Evolutionary conservation across 2,329 filamentous ascomycete species (phyloP).

Genomic region (Epichloe bromicola): DNA sequence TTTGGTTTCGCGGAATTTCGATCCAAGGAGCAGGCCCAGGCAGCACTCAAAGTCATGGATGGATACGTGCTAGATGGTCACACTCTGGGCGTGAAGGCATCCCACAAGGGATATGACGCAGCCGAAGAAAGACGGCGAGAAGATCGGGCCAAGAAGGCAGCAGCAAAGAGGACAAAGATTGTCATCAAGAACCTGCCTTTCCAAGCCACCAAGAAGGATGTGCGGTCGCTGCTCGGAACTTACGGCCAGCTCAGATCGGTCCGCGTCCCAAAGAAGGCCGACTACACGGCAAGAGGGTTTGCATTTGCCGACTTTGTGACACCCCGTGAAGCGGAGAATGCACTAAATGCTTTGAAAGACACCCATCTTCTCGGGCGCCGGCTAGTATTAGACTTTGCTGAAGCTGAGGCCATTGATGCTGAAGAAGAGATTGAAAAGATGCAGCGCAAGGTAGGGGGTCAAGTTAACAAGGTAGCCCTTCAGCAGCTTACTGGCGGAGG

Average conservation of each 20-base stretch:
- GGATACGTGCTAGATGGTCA: conserved; percentile 79
- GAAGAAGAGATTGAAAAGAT: conserved; percentile 96
- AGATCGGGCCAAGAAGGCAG: conserved; percentile 69
- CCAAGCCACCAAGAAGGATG: conserved; percentile 88
- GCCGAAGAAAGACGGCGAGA: conserved; percentile 75
- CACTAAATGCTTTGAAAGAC: conserved; percentile 79
- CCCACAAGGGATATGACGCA: conserved; percentile 76
- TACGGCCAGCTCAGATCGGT: conserved; percentile 91
- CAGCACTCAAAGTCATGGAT: conserved; percentile 76
- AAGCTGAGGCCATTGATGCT: conserved; percentile 76
- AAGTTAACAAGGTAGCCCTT: conserved; percentile 80
- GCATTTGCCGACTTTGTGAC: conserved; percentile 95
- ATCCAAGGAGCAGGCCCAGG: conserved; percentile 62
- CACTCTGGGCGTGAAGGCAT: conserved; percentile 70
- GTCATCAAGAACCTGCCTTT: conserved; percentile 98
- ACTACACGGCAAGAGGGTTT: conserved; percentile 78
- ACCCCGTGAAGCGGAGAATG: conserved; percentile 76
- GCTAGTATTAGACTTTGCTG: conserved; percentile 83
- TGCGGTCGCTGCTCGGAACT: conserved; percentile 70
- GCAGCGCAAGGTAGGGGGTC: conserved; percentile 88
- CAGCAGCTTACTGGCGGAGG: conserved; percentile 76
- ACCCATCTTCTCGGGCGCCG: conserved; percentile 86
- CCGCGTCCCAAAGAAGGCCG: conserved; percentile 89
- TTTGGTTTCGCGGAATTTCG: conserved; percentile 91
- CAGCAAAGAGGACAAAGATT: conserved; percentile 73